Conservation (phyloP, 805 yeast species). For the Yarrowia sp. region DNA sequence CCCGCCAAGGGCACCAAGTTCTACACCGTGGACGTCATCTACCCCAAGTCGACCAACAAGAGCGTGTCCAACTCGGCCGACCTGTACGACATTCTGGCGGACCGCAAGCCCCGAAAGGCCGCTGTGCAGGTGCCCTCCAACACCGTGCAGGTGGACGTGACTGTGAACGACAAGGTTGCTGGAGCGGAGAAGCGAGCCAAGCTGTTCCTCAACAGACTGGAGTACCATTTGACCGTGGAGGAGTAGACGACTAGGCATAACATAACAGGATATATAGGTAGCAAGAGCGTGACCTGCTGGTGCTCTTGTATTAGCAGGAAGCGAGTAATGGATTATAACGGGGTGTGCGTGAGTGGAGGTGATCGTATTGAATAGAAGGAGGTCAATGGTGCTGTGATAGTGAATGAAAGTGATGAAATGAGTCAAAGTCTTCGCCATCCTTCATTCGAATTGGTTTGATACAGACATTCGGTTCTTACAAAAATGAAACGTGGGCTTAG, state of each 20-base stretch:
- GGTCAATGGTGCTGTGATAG: no score
- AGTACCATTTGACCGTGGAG: constrained; percentile 45
- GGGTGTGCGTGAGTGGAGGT: no score
- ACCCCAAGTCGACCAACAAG: constrained; percentile 45
- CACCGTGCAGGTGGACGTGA: constrained; percentile 43
- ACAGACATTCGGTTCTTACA: no score
- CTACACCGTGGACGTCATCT: constrained; percentile 52
- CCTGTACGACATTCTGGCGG: constrained; percentile 48
- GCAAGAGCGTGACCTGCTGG: no score
- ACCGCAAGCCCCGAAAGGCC: constrained; percentile 43
- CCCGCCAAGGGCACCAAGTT: constrained; percentile 48
- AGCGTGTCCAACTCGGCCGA: constrained; percentile 43
- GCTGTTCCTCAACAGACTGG: constrained; percentile 48
- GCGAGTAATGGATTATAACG: no score
- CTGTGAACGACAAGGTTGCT: constrained; percentile 50
- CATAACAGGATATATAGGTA: no score
- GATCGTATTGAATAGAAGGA: no score
- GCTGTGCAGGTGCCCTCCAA: constrained; percentile 42
- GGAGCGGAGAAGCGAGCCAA: constrained; percentile 57
- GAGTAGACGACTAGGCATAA: constrained; percentile 6
- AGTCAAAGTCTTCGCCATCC: no score
- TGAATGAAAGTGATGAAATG: no score
- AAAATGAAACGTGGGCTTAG: no score
- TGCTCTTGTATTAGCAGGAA: no score
- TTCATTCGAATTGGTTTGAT: no score